Evolutionary conservation across 179 eudicot species (phyloP).

Genomic region (Heliamphora pulchella): DNA sequence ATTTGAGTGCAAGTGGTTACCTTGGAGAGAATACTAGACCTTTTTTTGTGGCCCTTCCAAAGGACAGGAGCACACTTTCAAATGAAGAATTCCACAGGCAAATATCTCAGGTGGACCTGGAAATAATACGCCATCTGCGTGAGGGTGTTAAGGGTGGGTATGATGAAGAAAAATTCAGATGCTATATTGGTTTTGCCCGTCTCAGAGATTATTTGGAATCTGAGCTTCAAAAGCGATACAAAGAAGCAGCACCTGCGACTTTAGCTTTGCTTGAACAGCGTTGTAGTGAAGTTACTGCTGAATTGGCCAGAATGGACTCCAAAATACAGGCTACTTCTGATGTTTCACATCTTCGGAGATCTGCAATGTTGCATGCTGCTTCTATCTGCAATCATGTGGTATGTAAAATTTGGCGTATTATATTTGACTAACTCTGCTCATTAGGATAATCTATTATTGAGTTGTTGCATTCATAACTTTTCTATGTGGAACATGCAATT

Average conservation of each 20-base stretch:
- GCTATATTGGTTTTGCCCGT: conserved; percentile 69
- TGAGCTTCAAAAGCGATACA: conserved; percentile 89
- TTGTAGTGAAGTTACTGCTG: conserved; percentile 70
- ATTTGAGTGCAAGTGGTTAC: conserved; percentile 95
- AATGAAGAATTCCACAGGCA: conserved; percentile 93
- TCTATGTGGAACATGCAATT: background rate
- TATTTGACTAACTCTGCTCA: background rate
- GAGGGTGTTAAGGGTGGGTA: conserved; percentile 83
- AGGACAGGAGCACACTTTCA: conserved; percentile 61
- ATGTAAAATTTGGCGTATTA: conserved; percentile 17
- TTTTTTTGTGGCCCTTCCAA: conserved; percentile 89
- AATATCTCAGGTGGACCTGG: conserved; percentile 76
- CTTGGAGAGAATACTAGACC: conserved; percentile 89
- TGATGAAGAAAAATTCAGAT: conserved; percentile 83
- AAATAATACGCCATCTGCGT: conserved; percentile 58
- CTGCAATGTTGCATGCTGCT: conserved; percentile 84
- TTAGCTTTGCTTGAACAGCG: conserved; percentile 92
- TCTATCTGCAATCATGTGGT: conserved; percentile 87
- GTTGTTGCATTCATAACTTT: background rate
- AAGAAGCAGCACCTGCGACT: conserved; percentile 97
- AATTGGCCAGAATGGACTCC: conserved; percentile 64
- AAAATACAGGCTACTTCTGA: conserved; percentile 88
- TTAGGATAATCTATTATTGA: no score
- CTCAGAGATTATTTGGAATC: conserved; percentile 80
- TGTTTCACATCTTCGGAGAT: conserved; percentile 80